These are phyloP conservation scores for Arthrobotrys sphaeroides DNA, from an alignment of 2,329 filamentous ascomycete genomes.

Conservation along the genomic window DNA sequence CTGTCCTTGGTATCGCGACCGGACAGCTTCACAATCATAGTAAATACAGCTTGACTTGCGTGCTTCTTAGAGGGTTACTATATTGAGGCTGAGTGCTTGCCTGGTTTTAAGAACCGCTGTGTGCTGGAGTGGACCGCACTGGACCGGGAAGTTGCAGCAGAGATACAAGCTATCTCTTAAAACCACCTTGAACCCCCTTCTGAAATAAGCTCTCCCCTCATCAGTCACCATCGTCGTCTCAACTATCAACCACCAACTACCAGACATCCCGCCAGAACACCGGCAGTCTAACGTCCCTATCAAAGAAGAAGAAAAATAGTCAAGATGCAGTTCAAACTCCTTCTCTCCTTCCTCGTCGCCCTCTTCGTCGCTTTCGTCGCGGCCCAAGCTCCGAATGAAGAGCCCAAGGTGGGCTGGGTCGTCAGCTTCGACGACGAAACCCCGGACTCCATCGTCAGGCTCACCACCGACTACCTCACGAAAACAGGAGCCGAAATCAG, in stretches of 20 bases:
- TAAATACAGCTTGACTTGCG: too few species aligned
- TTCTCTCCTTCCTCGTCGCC: slow-evolving; percentile 30
- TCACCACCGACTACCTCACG: slow-evolving; percentile 13
- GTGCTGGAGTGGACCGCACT: background rate
- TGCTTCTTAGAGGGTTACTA: too few species aligned
- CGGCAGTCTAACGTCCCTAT: background rate
- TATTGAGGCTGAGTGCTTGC: background rate
- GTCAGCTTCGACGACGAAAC: slow-evolving; percentile 31
- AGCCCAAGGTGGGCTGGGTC: slow-evolving; percentile 10
- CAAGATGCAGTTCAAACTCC: slow-evolving; percentile 48
- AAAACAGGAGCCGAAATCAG: slow-evolving; percentile 20
- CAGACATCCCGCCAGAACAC: background rate
- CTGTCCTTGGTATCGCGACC: too few species aligned
- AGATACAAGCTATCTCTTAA: too few species aligned
- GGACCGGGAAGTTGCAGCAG: slow-evolving; percentile 5
- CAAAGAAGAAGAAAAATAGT: background rate
- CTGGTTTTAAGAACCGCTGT: too few species aligned
- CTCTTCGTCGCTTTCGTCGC: slow-evolving; percentile 29
- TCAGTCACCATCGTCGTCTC: background rate
- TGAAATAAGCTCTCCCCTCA: background rate
- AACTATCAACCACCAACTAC: background rate
- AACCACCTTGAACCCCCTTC: background rate
- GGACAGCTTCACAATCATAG: too few species aligned
- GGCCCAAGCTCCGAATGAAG: slow-evolving; percentile 14
- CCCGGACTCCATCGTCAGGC: slow-evolving; percentile 15